These are phyloP conservation scores for Stagonosporopsis rhizophila DNA, from an alignment of 2,329 filamentous ascomycete species.

Conservation along the genomic window DNA sequence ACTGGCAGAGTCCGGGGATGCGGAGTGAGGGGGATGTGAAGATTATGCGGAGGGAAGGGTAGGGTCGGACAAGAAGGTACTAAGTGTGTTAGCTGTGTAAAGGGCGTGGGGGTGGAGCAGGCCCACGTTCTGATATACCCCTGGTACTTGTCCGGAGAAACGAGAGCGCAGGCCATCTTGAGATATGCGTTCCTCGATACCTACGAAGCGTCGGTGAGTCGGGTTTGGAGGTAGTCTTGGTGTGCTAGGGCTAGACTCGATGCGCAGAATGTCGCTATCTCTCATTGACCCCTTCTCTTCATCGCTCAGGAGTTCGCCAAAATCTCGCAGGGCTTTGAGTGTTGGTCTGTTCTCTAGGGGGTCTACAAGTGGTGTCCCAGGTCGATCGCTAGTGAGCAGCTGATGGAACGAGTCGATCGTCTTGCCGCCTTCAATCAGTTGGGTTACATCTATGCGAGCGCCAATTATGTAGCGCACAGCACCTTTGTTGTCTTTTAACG, in stretches of 20 bases:
- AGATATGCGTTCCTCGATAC: slow-evolving; percentile 48
- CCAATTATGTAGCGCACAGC: slow-evolving; percentile 71
- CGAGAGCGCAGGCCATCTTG: slow-evolving; percentile 35
- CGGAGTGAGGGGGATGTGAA: slow-evolving; percentile 57
- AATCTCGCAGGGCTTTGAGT: slow-evolving; percentile 30
- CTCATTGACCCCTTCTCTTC: slow-evolving; percentile 56
- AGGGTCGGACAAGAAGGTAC: slow-evolving; percentile 56
- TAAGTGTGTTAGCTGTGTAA: slow-evolving; percentile 23
- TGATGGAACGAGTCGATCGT: slow-evolving; percentile 67
- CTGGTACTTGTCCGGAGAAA: slow-evolving; percentile 53
- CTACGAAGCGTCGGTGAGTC: slow-evolving; percentile 29
- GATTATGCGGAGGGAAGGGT: slow-evolving; percentile 55
- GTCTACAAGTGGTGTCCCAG: slow-evolving; percentile 16
- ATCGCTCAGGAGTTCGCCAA: slow-evolving; percentile 45
- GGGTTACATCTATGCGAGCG: slow-evolving; percentile 74
- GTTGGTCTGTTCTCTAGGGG: slow-evolving; percentile 27
- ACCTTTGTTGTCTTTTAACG: slow-evolving; percentile 70
- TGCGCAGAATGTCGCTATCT: slow-evolving; percentile 70
- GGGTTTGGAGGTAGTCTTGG: slow-evolving; percentile 54
- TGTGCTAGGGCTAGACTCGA: slow-evolving; percentile 61
- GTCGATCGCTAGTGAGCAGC: slow-evolving; percentile 48
- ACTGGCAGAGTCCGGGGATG: slow-evolving; percentile 55
- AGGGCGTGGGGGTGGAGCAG: no score
- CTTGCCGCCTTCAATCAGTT: slow-evolving; percentile 69
- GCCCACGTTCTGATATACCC: slow-evolving; percentile 64